phyloP scores from a whole-genome alignment of 208 protist species.

The Trypanosoma boissoni region DNA sequence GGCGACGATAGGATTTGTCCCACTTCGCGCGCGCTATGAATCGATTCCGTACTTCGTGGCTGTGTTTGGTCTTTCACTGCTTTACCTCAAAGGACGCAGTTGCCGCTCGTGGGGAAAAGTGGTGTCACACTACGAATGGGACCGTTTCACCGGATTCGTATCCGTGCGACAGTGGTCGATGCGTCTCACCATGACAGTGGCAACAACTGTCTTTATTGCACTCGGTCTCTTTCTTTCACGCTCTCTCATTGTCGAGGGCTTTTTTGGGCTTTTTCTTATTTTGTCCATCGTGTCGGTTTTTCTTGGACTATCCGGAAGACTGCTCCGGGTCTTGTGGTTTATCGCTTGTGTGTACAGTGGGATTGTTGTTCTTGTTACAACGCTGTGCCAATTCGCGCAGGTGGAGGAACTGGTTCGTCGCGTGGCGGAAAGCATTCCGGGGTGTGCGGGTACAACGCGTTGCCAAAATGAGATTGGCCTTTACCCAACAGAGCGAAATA shows the following conservation, averaged over 20 bases:
- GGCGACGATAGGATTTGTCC: constrained; percentile 23
- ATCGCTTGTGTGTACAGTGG: constrained; percentile 20
- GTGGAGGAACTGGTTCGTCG: neutral
- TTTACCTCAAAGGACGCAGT: constrained; percentile 4
- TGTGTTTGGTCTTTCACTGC: constrained; percentile 19
- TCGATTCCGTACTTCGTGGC: constrained; percentile 19
- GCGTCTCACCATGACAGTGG: constrained; percentile 16
- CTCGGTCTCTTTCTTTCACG: constrained; percentile 18
- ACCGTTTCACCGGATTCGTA: constrained; percentile 7
- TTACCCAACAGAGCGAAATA: constrained; percentile 4
- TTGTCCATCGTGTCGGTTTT: constrained; percentile 2
- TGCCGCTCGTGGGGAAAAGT: constrained; percentile 17
- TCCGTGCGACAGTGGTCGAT: constrained; percentile 7
- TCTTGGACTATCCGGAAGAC: neutral
- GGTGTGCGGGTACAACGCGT: neutral
- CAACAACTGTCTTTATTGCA: constrained; percentile 17
- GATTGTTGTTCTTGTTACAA: constrained; percentile 6
- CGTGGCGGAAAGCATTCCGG: constrained; percentile 6
- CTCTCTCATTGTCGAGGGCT: constrained; percentile 25
- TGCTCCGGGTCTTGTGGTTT: constrained; percentile 14
- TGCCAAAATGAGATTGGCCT: constrained; percentile 24
- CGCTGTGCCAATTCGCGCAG: constrained; percentile 22
- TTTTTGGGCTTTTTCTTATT: constrained; percentile 26
- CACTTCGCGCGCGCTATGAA: constrained; percentile 19
- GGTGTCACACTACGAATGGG: constrained; percentile 27